phyloP scores from a whole-genome alignment of 129 eudicot species.

The sunflower (Helianthus annuus) region DNA sequence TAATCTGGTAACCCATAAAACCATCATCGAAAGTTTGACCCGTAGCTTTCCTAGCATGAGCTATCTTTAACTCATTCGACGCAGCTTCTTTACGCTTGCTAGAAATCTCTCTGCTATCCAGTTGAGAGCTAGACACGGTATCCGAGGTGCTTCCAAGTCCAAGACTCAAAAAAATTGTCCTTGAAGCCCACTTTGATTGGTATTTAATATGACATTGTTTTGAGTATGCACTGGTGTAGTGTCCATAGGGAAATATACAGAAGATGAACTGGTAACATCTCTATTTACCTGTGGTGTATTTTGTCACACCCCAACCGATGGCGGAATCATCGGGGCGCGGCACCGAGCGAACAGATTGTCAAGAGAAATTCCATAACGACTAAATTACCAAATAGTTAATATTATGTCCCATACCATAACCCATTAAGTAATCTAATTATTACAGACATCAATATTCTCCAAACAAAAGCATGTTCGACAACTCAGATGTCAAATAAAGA shows the following conservation, averaged over 20 bases:
- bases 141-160: conserved; percentile 53
- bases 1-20: conserved; percentile 29
- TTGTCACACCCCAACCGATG: too few species aligned
- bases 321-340: too few species aligned
- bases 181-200: conserved; percentile 30
- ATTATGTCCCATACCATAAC: too few species aligned
- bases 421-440: too few species aligned
- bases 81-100: conserved; percentile 38
- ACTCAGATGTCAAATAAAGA: too few species aligned
- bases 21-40: too few species aligned
- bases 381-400: too few species aligned
- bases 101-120: conserved; percentile 32
- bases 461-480: too few species aligned
- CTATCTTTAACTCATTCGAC: conserved; percentile 28
- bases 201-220: conserved; percentile 23
- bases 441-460: too few species aligned
- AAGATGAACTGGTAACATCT: conserved; percentile 17
- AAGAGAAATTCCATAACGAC: too few species aligned
- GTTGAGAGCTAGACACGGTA: conserved; percentile 19
- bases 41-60: too few species aligned
- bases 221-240: conserved; percentile 11
- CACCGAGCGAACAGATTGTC: too few species aligned
- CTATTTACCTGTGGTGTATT: conserved; percentile 27
- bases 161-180: conserved; percentile 58
- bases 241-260: conserved; percentile 12